Conservation (phyloP, 441 rosid species). For the Croton setiger region DNA sequence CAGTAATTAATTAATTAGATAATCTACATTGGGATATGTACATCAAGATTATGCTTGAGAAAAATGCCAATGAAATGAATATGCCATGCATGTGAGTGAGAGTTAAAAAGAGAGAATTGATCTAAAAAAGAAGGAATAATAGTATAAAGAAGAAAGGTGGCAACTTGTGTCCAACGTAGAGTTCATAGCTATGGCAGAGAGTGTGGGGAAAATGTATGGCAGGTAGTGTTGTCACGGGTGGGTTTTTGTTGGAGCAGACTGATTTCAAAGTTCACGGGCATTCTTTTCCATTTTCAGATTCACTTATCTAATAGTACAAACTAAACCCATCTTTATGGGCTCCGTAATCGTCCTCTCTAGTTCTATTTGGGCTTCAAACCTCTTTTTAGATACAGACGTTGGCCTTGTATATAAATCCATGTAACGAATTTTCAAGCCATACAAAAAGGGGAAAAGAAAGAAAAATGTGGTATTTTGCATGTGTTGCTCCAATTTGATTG, state of each 20-base stretch:
- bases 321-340: too few species aligned
- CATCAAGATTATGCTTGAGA: background rate
- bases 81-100: background rate
- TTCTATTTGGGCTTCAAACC: too few species aligned
- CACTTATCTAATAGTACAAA: background rate
- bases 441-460: too few species aligned
- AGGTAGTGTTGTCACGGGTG: background rate
- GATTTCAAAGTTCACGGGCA: constrained; percentile 15
- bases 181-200: background rate
- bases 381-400: too few species aligned
- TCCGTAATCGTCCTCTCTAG: too few species aligned
- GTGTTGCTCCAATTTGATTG: too few species aligned
- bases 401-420: too few species aligned
- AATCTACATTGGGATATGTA: background rate
- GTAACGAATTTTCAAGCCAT: too few species aligned
- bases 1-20: too few species aligned
- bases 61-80: background rate
- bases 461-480: too few species aligned
- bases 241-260: background rate
- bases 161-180: background rate
- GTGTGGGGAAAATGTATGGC: background rate
- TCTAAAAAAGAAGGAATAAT: background rate
- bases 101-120: background rate
- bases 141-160: background rate
- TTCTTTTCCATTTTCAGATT: background rate